Percentiles rank a stretch among this genome's conserved stretches.
These are phyloP conservation scores for Colletotrichum chlorophyti DNA, from an alignment of 2,329 filamentous ascomycete genomes.

Conservation along the genomic window DNA sequence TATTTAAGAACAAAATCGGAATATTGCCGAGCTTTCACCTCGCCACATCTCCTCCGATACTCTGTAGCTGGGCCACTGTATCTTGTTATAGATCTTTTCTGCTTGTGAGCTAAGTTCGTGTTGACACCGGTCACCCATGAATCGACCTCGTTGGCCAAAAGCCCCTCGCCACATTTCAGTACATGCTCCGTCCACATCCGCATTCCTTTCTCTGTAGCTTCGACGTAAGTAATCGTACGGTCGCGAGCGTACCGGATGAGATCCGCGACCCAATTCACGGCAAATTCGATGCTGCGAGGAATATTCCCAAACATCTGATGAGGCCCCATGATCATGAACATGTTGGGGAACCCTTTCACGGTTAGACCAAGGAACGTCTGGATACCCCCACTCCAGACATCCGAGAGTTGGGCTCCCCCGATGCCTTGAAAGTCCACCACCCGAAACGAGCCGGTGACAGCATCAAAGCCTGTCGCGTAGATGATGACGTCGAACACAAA, in stretches of 20 bases:
- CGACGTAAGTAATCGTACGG: conserved; percentile 42
- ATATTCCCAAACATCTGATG: conserved; percentile 53
- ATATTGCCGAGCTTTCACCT: conserved; percentile 35
- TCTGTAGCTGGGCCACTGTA: conserved; percentile 53
- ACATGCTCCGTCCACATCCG: conserved; percentile 56
- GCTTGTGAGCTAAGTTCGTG: conserved; percentile 54
- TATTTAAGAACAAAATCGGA: conserved; percentile 4
- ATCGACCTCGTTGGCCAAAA: conserved; percentile 55
- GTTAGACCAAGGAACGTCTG: conserved; percentile 50
- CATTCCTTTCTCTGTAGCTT: conserved; percentile 47
- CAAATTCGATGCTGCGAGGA: conserved; percentile 48
- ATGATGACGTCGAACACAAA: conserved; percentile 44
- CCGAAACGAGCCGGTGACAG: conserved; percentile 36
- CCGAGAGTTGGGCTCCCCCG: conserved; percentile 31
- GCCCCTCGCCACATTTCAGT: conserved; percentile 48
- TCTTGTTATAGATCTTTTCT: conserved; percentile 51
- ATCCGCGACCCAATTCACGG: conserved; percentile 45
- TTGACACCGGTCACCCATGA: conserved; percentile 64
- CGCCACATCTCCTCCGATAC: conserved; percentile 46
- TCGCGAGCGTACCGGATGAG: conserved; percentile 41
- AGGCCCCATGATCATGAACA: conserved; percentile 53
- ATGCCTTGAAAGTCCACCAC: conserved; percentile 42
- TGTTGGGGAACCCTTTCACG: conserved; percentile 52
- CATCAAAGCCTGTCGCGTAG: conserved; percentile 51
- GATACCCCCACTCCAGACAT: conserved; percentile 43